Percentiles rank a stretch among this genome's conserved stretches.
Evolutionary conservation across 345 rosid genomes (phyloP).

Genomic region (Murraya koenigii): DNA sequence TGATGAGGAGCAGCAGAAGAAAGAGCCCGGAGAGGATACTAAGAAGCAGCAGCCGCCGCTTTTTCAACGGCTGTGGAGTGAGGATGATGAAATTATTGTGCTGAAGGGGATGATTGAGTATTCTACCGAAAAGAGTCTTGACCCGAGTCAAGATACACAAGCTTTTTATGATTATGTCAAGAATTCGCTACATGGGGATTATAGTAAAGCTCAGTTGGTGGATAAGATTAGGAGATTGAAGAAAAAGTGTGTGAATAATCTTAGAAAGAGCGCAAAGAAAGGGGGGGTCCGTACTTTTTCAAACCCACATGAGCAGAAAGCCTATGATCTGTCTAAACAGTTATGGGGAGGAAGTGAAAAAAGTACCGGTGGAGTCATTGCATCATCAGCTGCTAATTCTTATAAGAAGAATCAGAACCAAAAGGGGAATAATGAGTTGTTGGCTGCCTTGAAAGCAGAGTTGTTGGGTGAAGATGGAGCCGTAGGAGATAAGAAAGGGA

Average conservation of each 20-base stretch:
- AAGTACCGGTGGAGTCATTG: not conserved
- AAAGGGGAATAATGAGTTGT: conserved; percentile 11
- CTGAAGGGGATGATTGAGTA: conserved; percentile 43
- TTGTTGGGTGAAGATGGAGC: not conserved
- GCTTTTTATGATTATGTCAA: conserved; percentile 40
- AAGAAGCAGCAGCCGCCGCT: conserved; percentile 26
- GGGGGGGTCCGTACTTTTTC: conserved; percentile 25
- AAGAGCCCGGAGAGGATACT: conserved; percentile 33
- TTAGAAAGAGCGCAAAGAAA: conserved; percentile 6
- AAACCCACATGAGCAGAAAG: conserved; percentile 30
- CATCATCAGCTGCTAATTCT: not conserved
- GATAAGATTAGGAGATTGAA: conserved; percentile 43
- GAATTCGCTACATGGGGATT: conserved; percentile 37
- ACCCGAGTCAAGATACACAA: conserved; percentile 35
- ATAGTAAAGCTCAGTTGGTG: conserved; percentile 30
- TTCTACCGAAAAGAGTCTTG: conserved; percentile 24
- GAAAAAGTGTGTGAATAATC: conserved; percentile 33
- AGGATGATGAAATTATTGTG: conserved; percentile 46
- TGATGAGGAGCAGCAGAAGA: conserved; percentile 18
- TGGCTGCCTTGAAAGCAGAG: not conserved
- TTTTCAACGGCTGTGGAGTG: conserved; percentile 50
- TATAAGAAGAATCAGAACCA: conserved; percentile 17
- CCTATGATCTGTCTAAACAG: conserved; percentile 35
- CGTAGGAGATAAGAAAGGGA: not conserved
- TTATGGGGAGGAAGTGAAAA: conserved; percentile 22